Conservation (phyloP, 306 rosid genomes). For the Glycine soja region DNA sequence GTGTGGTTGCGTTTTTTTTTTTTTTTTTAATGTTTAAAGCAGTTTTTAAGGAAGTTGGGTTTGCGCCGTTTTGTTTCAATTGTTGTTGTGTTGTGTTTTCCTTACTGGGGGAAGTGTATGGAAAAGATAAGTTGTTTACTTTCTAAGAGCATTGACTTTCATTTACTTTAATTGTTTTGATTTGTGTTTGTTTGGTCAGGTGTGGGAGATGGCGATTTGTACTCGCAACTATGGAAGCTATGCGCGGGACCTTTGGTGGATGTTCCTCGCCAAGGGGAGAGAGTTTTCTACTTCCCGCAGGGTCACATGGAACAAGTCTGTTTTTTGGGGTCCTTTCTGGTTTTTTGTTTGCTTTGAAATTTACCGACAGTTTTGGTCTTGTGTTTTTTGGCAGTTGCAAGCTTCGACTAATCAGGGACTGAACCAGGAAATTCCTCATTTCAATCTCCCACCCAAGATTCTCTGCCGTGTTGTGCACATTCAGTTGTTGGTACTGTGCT, state of each 20-base stretch:
- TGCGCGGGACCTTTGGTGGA: constrained; percentile 92
- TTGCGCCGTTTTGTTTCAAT: constrained; percentile 7
- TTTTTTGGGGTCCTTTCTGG: neutral
- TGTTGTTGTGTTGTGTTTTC: neutral
- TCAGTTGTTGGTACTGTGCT: constrained; percentile 77
- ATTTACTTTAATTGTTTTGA: neutral
- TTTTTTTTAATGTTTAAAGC: neutral
- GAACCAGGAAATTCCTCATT: constrained; percentile 65
- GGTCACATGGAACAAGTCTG: constrained; percentile 90
- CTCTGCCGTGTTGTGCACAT: constrained; percentile 68
- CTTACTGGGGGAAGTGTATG: too few relatives aligned
- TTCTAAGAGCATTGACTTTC: constrained; percentile 37
- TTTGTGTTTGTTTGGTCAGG: constrained; percentile 48
- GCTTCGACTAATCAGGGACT: constrained; percentile 74
- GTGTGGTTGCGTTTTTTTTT: neutral
- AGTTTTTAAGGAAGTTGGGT: neutral
- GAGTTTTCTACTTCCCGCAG: constrained; percentile 84
- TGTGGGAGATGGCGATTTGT: constrained; percentile 53
- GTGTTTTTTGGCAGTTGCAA: constrained; percentile 63
- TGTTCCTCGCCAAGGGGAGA: constrained; percentile 65
- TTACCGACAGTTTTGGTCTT: constrained; percentile 14
- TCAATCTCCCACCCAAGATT: constrained; percentile 75
- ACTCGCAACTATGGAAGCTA: constrained; percentile 68
- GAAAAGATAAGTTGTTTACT: constrained; percentile 17
- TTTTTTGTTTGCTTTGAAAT: neutral